A percentile compares a stretch with the other conserved stretches of the same genome.
These are phyloP conservation scores for Sicyos baderoa DNA, from an alignment of 306 rosid genomes.

Conservation along the genomic window DNA sequence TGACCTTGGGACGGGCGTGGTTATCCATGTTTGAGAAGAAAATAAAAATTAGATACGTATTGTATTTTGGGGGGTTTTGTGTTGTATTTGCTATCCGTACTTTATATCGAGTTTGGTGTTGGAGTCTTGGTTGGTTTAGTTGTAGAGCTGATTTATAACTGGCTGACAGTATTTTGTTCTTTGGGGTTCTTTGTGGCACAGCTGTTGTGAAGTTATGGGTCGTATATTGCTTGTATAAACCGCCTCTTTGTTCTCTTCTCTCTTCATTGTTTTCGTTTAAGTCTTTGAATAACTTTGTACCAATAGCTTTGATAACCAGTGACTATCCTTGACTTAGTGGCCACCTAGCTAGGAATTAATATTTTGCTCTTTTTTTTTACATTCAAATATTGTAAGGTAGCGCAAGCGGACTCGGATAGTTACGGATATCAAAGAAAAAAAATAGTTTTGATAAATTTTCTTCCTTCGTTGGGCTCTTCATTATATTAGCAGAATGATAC, in stretches of 20 bases:
- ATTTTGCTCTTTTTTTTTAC: too few relatives aligned
- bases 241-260: background rate
- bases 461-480: background rate
- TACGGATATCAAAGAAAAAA: too few relatives aligned
- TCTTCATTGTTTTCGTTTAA: background rate
- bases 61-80: background rate
- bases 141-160: background rate
- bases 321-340: too few relatives aligned
- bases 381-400: too few relatives aligned
- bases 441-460: background rate
- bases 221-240: background rate
- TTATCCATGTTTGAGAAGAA: too few relatives aligned
- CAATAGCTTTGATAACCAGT: background rate
- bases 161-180: background rate
- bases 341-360: too few relatives aligned
- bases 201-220: background rate
- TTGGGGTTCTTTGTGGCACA: background rate
- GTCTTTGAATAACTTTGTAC: background rate
- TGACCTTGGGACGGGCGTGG: too few relatives aligned
- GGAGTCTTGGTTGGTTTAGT: conserved; percentile 2
- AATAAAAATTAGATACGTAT: too few relatives aligned
- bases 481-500: background rate
- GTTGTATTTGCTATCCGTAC: background rate
- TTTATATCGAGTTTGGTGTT: background rate
- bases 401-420: too few relatives aligned